Conservation (phyloP, 192 early-diverging fungal species). For the Backusella australiensis region DNA sequence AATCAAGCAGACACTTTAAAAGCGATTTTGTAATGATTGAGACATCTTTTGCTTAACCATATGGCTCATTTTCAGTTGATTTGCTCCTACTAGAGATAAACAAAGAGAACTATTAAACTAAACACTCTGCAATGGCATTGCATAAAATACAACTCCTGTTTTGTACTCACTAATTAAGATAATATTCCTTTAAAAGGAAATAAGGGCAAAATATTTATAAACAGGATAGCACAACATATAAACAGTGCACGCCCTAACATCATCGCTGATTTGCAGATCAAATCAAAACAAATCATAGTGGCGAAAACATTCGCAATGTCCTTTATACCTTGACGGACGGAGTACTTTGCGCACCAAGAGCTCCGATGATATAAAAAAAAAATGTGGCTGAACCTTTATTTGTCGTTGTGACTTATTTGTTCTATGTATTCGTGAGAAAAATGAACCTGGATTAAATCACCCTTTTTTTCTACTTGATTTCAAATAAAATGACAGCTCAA, state of each 20-base stretch:
- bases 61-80: neutral
- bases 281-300: neutral
- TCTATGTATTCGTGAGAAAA: neutral
- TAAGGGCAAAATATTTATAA: neutral
- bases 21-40: no score
- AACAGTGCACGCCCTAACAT: neutral
- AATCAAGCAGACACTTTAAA: no score
- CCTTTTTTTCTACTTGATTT: neutral
- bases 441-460: neutral
- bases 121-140: neutral
- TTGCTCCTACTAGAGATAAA: neutral
- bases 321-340: neutral
- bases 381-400: neutral
- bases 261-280: neutral
- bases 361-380: neutral
- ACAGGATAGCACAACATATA: neutral
- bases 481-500: neutral
- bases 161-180: neutral
- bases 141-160: neutral
- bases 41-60: no score
- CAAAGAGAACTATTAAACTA: neutral
- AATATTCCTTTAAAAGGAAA: neutral
- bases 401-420: neutral
- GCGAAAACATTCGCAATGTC: neutral
- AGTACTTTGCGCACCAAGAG: neutral